Base-by-base conservation (phyloP, 441 rosid species). In the Populus hybrid region DNA sequence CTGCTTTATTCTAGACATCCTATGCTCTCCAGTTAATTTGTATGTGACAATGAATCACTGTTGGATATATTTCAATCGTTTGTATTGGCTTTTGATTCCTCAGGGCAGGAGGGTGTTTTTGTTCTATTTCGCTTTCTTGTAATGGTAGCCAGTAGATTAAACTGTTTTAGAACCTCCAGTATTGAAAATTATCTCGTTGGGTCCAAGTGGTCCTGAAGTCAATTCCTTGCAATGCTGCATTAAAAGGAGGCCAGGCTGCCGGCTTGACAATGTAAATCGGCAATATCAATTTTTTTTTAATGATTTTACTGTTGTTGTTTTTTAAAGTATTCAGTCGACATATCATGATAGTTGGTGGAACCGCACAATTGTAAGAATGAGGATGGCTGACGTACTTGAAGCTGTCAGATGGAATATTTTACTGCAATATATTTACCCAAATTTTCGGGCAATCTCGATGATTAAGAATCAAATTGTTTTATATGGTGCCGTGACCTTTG, bases 31-130 rank as follows among this genome's bases (percentile, higher is more conserved):
- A 19, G 3, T 19, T 40, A 11, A 3, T 32, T 10, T 75, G 35
- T n/a, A 4, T 9, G n/a, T 67, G 30, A n/a, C 36, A 21, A 23
- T 23, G 16, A 16, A 7, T 75, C 66, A 40, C 36, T 8, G 34
- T 53, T 14, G n/a, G 57, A 72, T 30, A 9, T 64, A 18, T 50
- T 23, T 32, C 53, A 3, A 32, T 8, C 16, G 5, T 36, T 65
- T 40, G 6, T 34, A 73, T 83, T 89, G 82, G 67, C 28, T 89
- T 85, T 50, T 86, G 88, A n/a, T 85, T 24, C 19, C 79, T 82
- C 76, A 78, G n/a, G n/a, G 85, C 84, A 86, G 76, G 5, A 86
- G 82, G 79, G 89, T 87, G 1, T 21, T 59, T 21, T n/a, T n/a
- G 2, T 2, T 57, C 4, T 53, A 16, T 16, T n/a, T 59, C 11